A percentile compares a stretch with the other conserved stretches of the same genome.
Evolutionary conservation across 2,329 filamentous ascomycete species (phyloP).

Genomic region (Ophiosphaerella herpotricha): DNA sequence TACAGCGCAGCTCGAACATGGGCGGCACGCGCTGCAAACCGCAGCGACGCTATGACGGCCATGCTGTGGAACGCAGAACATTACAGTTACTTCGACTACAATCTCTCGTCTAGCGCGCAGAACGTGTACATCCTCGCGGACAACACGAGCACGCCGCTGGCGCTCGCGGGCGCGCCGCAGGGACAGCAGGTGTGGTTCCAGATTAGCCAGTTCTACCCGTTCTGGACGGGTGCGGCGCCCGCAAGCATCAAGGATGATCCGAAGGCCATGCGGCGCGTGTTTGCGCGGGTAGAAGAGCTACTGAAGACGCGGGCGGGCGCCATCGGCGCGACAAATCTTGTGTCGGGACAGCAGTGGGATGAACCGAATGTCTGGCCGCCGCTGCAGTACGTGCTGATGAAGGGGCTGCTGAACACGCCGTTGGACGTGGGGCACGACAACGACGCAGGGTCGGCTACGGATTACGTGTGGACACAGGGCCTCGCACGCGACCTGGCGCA

Average conservation of each 20-base stretch:
- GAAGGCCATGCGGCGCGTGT: constrained; percentile 60
- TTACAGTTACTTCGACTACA: constrained; percentile 71
- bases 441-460: constrained; percentile 42
- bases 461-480: constrained; percentile 59
- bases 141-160: constrained; percentile 47
- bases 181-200: constrained; percentile 64
- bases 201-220: constrained; percentile 67
- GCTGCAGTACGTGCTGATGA: constrained; percentile 67
- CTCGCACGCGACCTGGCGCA: constrained; percentile 65
- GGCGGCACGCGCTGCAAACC: constrained; percentile 54
- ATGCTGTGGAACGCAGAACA: constrained; percentile 68
- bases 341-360: constrained; percentile 70
- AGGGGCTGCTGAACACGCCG: constrained; percentile 64
- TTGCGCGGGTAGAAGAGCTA: constrained; percentile 57
- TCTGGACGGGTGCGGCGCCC: constrained; percentile 70
- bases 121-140: constrained; percentile 57
- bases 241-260: constrained; percentile 62
- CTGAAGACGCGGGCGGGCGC: constrained; percentile 60
- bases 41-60: constrained; percentile 65
- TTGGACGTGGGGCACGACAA: constrained; percentile 60
- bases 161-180: constrained; percentile 53
- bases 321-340: constrained; percentile 65
- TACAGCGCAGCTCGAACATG: constrained; percentile 56
- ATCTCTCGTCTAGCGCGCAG: constrained; percentile 63
- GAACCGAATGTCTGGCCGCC: constrained; percentile 73